These are phyloP conservation scores for Cryptosporidium canis DNA, from an alignment of 169 alveolate genomes.

Conservation along the genomic window DNA sequence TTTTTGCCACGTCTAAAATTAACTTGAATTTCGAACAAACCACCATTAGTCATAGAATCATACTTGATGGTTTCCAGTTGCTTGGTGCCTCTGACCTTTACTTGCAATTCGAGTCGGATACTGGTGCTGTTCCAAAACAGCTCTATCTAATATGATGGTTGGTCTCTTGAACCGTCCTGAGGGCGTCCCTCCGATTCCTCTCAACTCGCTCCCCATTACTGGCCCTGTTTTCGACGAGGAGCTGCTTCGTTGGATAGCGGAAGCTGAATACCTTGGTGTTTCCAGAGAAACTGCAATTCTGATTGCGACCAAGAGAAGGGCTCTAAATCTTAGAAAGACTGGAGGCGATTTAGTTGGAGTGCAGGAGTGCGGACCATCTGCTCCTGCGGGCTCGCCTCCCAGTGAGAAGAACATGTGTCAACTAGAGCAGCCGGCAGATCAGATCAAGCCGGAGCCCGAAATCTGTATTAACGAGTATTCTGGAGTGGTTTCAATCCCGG, in stretches of 20 bases:
- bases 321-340: slow-evolving; percentile 18
- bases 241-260: slow-evolving; percentile 71
- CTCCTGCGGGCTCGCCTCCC: not conserved
- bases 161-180: slow-evolving; percentile 32
- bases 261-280: slow-evolving; percentile 67
- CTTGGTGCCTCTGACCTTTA: slow-evolving; percentile 16
- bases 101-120: not conserved
- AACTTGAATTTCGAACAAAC: not conserved
- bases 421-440: not conserved
- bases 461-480: not conserved
- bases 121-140: not conserved
- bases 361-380: not conserved
- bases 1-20: slow-evolving; percentile 13
- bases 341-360: not conserved
- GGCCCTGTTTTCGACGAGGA: slow-evolving; percentile 35
- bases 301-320: slow-evolving; percentile 66
- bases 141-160: slow-evolving; percentile 40
- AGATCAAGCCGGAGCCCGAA: not conserved
- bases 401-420: not conserved
- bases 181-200: slow-evolving; percentile 7
- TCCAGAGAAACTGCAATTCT: slow-evolving; percentile 66
- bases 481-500: not conserved
- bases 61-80: slow-evolving; percentile 22
- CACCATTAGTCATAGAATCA: slow-evolving; percentile 12
- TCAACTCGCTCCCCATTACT: not conserved